Evolutionary conservation across 495 filamentous ascomycete species (phyloP).

Genomic region (Penicillium samsonianum): DNA sequence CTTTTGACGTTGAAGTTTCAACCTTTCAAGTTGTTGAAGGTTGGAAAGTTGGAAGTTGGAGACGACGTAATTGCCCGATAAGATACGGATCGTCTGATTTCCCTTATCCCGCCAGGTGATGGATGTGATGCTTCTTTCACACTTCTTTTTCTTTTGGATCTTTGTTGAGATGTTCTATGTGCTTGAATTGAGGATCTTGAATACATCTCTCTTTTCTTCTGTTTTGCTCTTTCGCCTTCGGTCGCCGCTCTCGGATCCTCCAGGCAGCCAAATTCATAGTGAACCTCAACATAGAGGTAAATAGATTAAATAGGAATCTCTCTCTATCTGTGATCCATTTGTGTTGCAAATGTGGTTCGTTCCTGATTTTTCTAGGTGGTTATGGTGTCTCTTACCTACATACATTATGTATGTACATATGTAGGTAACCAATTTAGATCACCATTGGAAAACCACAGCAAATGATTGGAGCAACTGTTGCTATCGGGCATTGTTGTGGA

Average conservation of each 20-base stretch:
- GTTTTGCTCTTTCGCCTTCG: background rate
- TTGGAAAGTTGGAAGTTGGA: background rate
- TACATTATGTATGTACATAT: no score
- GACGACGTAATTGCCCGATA: conserved; percentile 12
- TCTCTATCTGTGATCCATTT: background rate
- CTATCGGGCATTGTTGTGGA: background rate
- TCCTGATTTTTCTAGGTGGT: background rate
- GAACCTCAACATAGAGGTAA: background rate
- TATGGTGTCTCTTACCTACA: no score
- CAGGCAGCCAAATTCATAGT: background rate
- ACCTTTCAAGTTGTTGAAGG: background rate
- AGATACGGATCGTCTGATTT: conserved; percentile 6
- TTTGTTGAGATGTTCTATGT: background rate
- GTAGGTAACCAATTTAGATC: no score
- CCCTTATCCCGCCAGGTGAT: background rate
- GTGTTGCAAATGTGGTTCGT: background rate
- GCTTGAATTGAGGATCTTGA: background rate
- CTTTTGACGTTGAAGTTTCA: background rate
- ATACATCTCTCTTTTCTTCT: background rate
- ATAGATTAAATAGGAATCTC: background rate
- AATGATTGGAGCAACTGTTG: background rate
- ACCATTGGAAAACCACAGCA: background rate
- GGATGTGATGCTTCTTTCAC: background rate
- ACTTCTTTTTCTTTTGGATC: background rate
- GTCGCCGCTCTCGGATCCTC: background rate